These are phyloP conservation scores for Suhomyces atakaporum DNA, from an alignment of 1,139 yeast species.

Conservation along the genomic window DNA sequence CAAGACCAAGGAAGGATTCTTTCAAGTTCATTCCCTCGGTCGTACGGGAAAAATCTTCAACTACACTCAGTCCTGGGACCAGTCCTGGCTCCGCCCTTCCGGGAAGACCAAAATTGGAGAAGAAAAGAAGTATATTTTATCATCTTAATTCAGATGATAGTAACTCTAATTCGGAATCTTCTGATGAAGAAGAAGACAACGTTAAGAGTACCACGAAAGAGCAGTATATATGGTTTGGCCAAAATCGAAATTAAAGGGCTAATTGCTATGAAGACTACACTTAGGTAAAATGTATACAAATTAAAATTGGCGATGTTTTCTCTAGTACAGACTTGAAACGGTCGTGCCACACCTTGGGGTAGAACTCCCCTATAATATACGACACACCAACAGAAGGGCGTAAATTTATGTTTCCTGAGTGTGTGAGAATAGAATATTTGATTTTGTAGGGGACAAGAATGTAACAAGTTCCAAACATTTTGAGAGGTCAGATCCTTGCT, in stretches of 20 bases:
- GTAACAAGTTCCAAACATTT: too few relatives aligned
- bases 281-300: too few relatives aligned
- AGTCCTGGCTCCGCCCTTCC: not conserved
- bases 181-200: conserved; percentile 13
- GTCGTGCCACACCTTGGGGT: too few relatives aligned
- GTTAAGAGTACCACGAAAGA: conserved; percentile 14
- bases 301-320: too few relatives aligned
- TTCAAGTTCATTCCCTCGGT: conserved; percentile 37
- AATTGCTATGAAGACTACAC: not conserved
- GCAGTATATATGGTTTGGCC: conserved; percentile 42
- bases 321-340: too few relatives aligned
- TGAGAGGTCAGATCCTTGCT: too few relatives aligned
- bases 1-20: conserved; percentile 29
- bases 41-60: conserved; percentile 8
- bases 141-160: conserved; percentile 31
- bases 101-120: conserved; percentile 1
- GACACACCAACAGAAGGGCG: too few relatives aligned
- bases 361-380: too few relatives aligned
- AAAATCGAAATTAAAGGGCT: conserved; percentile 23
- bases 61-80: too few relatives aligned
- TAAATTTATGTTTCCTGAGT: too few relatives aligned
- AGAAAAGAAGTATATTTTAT: conserved; percentile 34
- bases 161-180: conserved; percentile 19
- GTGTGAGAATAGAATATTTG: too few relatives aligned
- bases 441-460: too few relatives aligned